A percentile compares a stretch with the other conserved stretches of the same genome.
phyloP scores from a whole-genome alignment of 192 early-diverging fungal species.

The Coemansia sp. region DNA sequence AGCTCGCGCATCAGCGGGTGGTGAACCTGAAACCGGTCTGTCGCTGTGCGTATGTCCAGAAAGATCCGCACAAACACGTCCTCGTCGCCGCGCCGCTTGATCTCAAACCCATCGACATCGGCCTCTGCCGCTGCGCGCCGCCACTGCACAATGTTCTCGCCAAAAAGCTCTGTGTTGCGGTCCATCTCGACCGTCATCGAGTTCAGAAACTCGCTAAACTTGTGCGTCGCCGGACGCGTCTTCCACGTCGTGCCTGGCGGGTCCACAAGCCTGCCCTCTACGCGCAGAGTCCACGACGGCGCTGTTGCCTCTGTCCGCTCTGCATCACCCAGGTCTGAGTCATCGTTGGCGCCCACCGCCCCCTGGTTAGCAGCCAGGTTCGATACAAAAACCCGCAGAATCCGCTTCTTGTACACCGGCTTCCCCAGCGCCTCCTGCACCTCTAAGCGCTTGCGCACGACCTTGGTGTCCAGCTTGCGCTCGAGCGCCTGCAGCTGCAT shows the following conservation, averaged over 20 bases:
- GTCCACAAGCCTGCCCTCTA: conserved; percentile 89
- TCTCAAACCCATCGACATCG: conserved; percentile 81
- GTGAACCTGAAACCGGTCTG: conserved; percentile 78
- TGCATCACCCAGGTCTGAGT: conserved; percentile 12
- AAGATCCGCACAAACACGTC: conserved; percentile 81
- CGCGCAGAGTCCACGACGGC: conserved; percentile 88
- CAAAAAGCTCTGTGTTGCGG: conserved; percentile 72
- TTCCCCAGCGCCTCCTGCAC: conserved; percentile 81
- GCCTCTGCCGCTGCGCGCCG: conserved; percentile 30
- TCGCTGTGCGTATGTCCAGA: conserved; percentile 74
- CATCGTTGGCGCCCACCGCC: conserved; percentile 8
- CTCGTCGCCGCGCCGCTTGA: conserved; percentile 86
- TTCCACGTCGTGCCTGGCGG: conserved; percentile 61
- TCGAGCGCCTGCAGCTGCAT: conserved; percentile 85
- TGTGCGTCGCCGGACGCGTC: conserved; percentile 59
- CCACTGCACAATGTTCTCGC: conserved; percentile 59
- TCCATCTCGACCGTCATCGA: conserved; percentile 84
- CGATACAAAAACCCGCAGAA: conserved; percentile 89
- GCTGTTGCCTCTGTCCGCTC: conserved; percentile 28
- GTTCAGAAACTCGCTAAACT: conserved; percentile 86
- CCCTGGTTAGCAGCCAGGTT: conserved; percentile 79
- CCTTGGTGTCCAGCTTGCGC: conserved; percentile 82
- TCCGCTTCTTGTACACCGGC: conserved; percentile 70
- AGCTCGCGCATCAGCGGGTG: conserved; percentile 69
- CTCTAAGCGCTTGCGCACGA: conserved; percentile 87